Base-by-base conservation (phyloP, 2,329 filamentous ascomycete species). In the Cordyceps cateniannulata region DNA sequence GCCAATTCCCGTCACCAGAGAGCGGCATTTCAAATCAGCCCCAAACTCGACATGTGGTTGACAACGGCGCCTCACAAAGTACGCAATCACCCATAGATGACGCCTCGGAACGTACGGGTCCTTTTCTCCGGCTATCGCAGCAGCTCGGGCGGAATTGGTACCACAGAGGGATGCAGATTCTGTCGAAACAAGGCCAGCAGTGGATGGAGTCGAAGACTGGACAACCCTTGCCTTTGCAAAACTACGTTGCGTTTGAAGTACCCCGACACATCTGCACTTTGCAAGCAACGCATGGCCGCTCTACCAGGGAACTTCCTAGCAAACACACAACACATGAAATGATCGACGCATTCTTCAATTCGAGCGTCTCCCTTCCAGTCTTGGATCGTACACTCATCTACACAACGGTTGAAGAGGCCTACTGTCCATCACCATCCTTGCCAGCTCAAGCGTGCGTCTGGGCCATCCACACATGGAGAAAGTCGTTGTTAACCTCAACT, bases 371-470 rank as follows among this genome's bases (percentile, higher is more conserved):
- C 8, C 38, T 48, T n/a, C n/a, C 45, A 3, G 22, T 58, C 9
- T 56, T 65, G 32, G 62, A 63, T 40, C 25, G 35, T 6, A n/a
- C 18, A 9, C 57, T 64, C 7, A 47, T 64, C 14, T 24, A 49
- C 2, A 38, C 42, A 22, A 65, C 55, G 1, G 42, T 65, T 14
- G 29, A 40, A 0, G 52, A 49, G 32, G 64, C 64, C 3, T 63
- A 65, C 49, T 35, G 12, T 48, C 55, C 18, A 44, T 18, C 18
- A 5, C 32, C 50, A 1, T 35, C 35, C 12, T 42, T 58, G 20
- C 59, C 62, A 10, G 64, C 64, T 9, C 59, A 63, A 22, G 64
- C 64, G 18, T 65, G 64, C 20, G 50, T 65, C 5, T 64, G 59
- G 61, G 63, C 64, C 4, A 40, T 65, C 9, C 57, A 62, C 16